Base-by-base conservation (phyloP, 192 early-diverging fungal species). In the Mortierella alpina region DNA sequence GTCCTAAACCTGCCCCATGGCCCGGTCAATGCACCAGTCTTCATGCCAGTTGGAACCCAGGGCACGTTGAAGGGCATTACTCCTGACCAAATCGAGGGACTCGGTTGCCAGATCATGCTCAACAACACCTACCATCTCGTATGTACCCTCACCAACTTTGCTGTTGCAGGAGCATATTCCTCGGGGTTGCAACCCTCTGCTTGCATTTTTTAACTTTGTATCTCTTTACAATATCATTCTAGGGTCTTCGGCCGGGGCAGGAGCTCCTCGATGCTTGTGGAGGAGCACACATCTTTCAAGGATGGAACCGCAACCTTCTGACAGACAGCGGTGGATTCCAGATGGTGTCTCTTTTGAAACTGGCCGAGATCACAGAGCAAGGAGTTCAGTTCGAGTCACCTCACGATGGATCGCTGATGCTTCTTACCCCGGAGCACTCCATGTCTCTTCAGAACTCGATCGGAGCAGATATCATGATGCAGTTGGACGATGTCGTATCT, bases 391-490 rank as follows among this genome's bases (percentile, higher is more conserved):
- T 96, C 71, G 89, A 91, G 63, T 93, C 92, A 51, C 95, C 95
- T n/a, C 92, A 93, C 66, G 92, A 94, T 54, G 91, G 91, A 51
- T 91, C 93, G 23, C 74, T 84, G 68, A 95, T 94, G 91, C 84
- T 96, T 75, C 82, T 95, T 70, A 95, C 95, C 11, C 95, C 95
- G 2, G 93, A 96, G 59, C 91, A 94, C 78, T 96, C 95, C 10
- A 94, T 96, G 73, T 89, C 88, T 6, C 75, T 96, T 74, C 95
- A 96, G 72, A 96, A 96, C 83, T 88, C 91, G 9, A 94, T 95
- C 72, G 95, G 93, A 41, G 92, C 93, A 2, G 95, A 95, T 70
- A 95, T 96, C 20, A 94, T 96, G 88, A 96, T 96, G 95, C 95
- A 96, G 73, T 83, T 96, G 70, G 95, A 96, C 70, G 95, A 96